Conservation (phyloP, 805 yeast genomes). For the Komagataella kurtzmanii region DNA sequence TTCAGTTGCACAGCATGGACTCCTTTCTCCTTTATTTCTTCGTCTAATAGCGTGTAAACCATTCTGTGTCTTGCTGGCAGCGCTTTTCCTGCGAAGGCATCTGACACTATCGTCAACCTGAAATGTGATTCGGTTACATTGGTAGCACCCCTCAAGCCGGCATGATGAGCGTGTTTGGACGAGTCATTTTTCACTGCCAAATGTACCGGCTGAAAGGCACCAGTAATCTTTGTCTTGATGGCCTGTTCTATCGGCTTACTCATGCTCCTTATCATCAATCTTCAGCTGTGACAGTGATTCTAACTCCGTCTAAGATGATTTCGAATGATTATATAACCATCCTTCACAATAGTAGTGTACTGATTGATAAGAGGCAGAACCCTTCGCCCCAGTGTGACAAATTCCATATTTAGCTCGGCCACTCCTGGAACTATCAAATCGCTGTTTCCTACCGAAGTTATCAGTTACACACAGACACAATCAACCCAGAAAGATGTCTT, state of each 20-base stretch:
- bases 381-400: neutral
- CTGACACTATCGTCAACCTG: conserved; percentile 59
- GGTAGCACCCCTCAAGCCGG: conserved; percentile 60
- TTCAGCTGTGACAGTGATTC: neutral
- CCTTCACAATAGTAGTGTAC: neutral
- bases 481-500: conserved; percentile 34
- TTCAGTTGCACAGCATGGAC: conserved; percentile 83
- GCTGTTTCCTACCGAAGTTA: neutral
- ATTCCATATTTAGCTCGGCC: neutral
- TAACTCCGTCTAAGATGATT: neutral
- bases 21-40: conserved; percentile 58
- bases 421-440: neutral
- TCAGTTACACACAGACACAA: neutral
- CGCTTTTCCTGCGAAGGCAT: conserved; percentile 47
- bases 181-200: conserved; percentile 67
- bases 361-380: neutral
- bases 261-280: neutral
- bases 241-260: conserved; percentile 33
- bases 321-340: neutral
- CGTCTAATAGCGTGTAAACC: conserved; percentile 53
- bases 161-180: conserved; percentile 78
- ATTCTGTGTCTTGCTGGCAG: conserved; percentile 70
- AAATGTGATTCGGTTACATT: conserved; percentile 77
- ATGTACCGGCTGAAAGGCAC: conserved; percentile 27
- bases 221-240: conserved; percentile 29